These are phyloP conservation scores for Backusella australiensis DNA, from an alignment of 192 early-diverging fungal species.

Conservation along the genomic window DNA sequence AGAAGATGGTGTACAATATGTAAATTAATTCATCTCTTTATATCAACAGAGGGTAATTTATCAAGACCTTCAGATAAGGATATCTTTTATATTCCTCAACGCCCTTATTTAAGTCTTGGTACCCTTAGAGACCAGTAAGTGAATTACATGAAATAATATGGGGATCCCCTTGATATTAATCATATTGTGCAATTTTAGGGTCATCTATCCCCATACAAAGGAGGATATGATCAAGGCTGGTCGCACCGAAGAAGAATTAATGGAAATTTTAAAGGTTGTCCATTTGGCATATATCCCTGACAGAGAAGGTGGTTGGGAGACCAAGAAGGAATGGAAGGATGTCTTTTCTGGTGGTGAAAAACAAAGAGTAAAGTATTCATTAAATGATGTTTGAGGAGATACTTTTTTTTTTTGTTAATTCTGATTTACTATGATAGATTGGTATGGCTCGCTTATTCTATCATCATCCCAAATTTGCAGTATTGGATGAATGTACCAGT, in stretches of 20 bases:
- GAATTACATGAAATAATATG: neutral
- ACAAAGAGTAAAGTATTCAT: constrained; percentile 58
- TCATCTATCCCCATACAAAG: constrained; percentile 93
- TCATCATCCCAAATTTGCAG: constrained; percentile 92
- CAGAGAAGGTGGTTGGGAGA: constrained; percentile 89
- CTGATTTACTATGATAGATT: constrained; percentile 48
- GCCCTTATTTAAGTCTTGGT: constrained; percentile 91
- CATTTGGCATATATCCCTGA: constrained; percentile 78
- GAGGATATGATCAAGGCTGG: constrained; percentile 74
- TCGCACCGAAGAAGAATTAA: constrained; percentile 78
- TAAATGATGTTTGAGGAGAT: neutral
- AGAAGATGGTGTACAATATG: neutral
- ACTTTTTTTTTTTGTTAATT: neutral
- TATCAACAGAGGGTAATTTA: constrained; percentile 55
- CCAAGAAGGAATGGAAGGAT: constrained; percentile 87
- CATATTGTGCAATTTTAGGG: constrained; percentile 17
- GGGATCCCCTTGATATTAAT: neutral
- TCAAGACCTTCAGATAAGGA: constrained; percentile 69
- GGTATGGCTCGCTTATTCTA: constrained; percentile 97
- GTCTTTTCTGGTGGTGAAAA: constrained; percentile 97
- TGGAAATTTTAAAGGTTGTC: constrained; percentile 79
- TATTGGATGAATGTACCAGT: constrained; percentile 91
- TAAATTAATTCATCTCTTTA: neutral
- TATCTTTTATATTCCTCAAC: constrained; percentile 98
- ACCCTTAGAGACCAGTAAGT: constrained; percentile 88